These are phyloP conservation scores for Umbilicus rupestris DNA, from an alignment of 164 flowering plant species.

Conservation along the genomic window DNA sequence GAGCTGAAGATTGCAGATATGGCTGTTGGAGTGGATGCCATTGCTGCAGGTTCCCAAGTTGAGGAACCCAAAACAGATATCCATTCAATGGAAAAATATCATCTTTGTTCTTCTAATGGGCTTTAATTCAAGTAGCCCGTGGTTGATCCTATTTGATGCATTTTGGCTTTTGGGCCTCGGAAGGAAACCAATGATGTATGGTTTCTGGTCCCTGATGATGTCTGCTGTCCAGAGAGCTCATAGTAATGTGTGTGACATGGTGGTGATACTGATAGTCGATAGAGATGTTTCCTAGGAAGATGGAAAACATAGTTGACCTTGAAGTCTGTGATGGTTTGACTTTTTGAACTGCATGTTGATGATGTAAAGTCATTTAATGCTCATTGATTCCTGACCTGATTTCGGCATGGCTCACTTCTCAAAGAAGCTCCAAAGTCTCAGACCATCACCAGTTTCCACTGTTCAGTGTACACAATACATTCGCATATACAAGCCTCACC, in stretches of 20 bases:
- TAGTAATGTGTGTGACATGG: slow-evolving; percentile 10
- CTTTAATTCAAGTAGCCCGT: neutral
- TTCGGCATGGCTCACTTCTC: slow-evolving; percentile 1
- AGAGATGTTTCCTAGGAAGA: slow-evolving; percentile 26
- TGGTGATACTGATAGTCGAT: too few species aligned
- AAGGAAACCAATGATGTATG: too few species aligned
- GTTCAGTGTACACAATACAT: neutral
- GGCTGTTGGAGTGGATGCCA: slow-evolving; percentile 39
- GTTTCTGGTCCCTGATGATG: too few species aligned
- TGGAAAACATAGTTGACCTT: slow-evolving; percentile 9
- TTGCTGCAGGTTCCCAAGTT: slow-evolving; percentile 14
- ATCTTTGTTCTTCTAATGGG: neutral
- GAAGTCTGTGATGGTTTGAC: slow-evolving; percentile 1
- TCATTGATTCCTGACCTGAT: neutral
- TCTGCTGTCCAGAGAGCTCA: neutral
- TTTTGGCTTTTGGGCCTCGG: too few species aligned
- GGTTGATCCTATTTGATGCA: neutral
- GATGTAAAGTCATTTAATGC: slow-evolving; percentile 4
- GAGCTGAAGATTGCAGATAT: slow-evolving; percentile 30
- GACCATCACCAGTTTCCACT: neutral
- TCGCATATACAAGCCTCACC: neutral
- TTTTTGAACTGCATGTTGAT: neutral
- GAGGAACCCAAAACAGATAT: slow-evolving; percentile 2
- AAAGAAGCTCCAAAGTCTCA: neutral
- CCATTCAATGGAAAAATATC: slow-evolving; percentile 1